Percentiles rank a stretch among this genome's conserved stretches.
Conservation (phyloP, 305 asterid genomes). For the Fraxinus platypoda region DNA sequence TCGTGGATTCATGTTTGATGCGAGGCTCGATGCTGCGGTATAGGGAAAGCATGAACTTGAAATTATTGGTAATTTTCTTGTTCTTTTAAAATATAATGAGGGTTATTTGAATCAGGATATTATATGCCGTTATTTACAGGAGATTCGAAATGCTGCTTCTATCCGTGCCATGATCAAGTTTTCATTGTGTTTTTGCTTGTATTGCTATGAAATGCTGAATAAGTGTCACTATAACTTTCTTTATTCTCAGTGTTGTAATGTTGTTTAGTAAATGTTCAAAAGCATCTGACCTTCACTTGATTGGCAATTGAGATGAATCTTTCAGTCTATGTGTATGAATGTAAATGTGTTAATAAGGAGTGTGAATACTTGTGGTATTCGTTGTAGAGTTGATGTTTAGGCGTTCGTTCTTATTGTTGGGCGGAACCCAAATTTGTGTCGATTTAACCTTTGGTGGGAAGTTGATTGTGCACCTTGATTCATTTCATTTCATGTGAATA, state of each 20-base stretch:
- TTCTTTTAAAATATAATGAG: not conserved
- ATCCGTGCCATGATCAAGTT: conserved; percentile 1
- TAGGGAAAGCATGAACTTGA: conserved; percentile 22
- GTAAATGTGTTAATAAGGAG: not conserved
- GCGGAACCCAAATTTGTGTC: not conserved
- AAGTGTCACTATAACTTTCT: not conserved
- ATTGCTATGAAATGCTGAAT: conserved; percentile 16
- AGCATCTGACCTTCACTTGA: not conserved
- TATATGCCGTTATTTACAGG: too few species aligned
- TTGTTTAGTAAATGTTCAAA: not conserved
- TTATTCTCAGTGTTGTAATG: not conserved
- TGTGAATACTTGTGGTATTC: not conserved
- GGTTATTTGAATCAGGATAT: conserved; percentile 12
- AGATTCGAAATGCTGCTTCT: conserved; percentile 20
- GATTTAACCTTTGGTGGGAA: not conserved
- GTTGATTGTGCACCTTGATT: not conserved
- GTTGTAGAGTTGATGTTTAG: not conserved
- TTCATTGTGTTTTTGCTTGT: conserved; percentile 1
- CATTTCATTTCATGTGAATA: not conserved
- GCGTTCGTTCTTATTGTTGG: not conserved
- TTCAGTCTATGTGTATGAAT: not conserved
- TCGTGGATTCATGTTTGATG: conserved; percentile 80
- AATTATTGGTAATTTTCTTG: not conserved
- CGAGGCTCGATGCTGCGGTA: conserved; percentile 58
- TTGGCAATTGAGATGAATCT: not conserved